Percentiles rank a stretch among this genome's conserved stretches.
These are phyloP conservation scores for Populus ilicifolia DNA, from an alignment of 345 rosid species.

Conservation along the genomic window DNA sequence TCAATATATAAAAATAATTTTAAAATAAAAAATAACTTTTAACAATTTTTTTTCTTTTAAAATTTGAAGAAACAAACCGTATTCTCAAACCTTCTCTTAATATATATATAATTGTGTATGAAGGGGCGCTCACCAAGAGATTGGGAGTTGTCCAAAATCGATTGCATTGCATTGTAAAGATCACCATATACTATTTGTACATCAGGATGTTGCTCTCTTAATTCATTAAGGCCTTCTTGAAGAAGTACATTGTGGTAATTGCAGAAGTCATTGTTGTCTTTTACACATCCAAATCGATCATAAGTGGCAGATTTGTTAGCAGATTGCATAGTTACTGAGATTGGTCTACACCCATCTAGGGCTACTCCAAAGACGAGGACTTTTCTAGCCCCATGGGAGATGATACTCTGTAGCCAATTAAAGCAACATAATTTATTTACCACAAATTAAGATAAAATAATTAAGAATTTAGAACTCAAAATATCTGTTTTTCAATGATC, in stretches of 20 bases:
- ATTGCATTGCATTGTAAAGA: constrained; percentile 11
- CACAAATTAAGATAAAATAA: too few species aligned
- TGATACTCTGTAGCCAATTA: constrained; percentile 6
- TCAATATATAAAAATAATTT: too few species aligned
- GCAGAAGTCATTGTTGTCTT: constrained; percentile 17
- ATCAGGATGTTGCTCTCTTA: constrained; percentile 14
- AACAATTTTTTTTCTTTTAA: too few species aligned
- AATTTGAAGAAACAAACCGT: too few species aligned
- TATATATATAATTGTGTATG: too few species aligned
- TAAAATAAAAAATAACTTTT: too few species aligned
- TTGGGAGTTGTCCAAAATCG: background rate
- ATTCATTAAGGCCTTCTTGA: constrained; percentile 5
- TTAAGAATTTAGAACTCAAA: too few species aligned
- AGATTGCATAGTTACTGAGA: background rate
- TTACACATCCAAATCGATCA: constrained; percentile 19
- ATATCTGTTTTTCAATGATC: too few species aligned
- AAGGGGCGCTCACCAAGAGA: constrained; percentile 8
- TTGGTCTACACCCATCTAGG: constrained; percentile 12
- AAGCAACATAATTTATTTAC: too few species aligned
- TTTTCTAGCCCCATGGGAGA: background rate
- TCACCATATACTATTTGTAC: constrained; percentile 24
- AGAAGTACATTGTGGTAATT: constrained; percentile 23
- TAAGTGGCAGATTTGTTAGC: constrained; percentile 6
- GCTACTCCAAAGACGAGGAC: constrained; percentile 18
- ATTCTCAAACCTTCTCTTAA: too few species aligned